Conservation (phyloP, 495 filamentous ascomycete genomes). For the Cryomyces minteri region DNA sequence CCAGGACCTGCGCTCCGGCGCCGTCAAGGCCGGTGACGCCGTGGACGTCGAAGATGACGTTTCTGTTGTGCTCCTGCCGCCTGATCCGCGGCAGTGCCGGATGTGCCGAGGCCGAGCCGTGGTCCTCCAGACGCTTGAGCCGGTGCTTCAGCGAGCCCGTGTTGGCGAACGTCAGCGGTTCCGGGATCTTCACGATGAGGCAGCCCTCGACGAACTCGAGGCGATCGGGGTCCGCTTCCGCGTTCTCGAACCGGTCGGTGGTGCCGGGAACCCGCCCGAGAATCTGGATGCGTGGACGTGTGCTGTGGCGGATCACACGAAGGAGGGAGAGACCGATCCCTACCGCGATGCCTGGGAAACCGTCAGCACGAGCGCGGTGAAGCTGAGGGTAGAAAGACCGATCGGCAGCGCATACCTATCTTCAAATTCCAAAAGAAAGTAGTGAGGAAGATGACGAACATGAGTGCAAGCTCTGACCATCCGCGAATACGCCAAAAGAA, state of each 20-base stretch:
- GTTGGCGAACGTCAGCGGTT: slow-evolving; percentile 92
- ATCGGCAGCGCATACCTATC: not conserved
- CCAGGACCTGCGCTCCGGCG: slow-evolving; percentile 76
- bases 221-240: slow-evolving; percentile 54
- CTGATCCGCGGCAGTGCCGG: slow-evolving; percentile 69
- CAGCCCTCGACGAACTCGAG: slow-evolving; percentile 84
- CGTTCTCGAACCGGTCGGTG: slow-evolving; percentile 61
- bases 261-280: slow-evolving; percentile 77
- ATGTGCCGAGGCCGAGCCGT: slow-evolving; percentile 68
- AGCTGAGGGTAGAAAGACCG: too few relatives aligned
- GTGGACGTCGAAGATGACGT: slow-evolving; percentile 92
- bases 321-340: slow-evolving; percentile 34
- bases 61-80: slow-evolving; percentile 53
- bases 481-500: slow-evolving; percentile 83
- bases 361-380: slow-evolving; percentile 31
- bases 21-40: slow-evolving; percentile 87
- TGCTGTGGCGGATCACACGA: slow-evolving; percentile 74
- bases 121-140: slow-evolving; percentile 65
- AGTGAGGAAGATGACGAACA: slow-evolving; percentile 71
- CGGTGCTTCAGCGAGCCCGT: slow-evolving; percentile 81
- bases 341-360: slow-evolving; percentile 27
- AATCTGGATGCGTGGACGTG: slow-evolving; percentile 90
- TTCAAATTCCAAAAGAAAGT: slow-evolving; percentile 64
- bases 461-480: slow-evolving; percentile 67
- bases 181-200: slow-evolving; percentile 91